Percentiles rank a stretch among this genome's conserved stretches.
Conservation (phyloP, 2,329 filamentous ascomycete species). For the Trichoderma atrobrunneum region DNA sequence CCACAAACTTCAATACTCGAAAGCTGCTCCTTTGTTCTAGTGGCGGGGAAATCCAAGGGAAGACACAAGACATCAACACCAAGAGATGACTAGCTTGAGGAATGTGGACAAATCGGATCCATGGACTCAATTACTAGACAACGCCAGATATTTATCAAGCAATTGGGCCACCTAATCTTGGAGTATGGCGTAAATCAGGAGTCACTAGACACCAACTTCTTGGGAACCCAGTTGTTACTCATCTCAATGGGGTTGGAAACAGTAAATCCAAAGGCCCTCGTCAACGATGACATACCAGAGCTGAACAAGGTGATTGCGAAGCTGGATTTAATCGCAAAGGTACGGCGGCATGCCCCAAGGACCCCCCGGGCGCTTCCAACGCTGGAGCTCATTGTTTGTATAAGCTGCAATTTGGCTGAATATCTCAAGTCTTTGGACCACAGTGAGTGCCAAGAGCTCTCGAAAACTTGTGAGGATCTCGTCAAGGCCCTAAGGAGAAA, state of each 20-base stretch:
- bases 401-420: too few relatives aligned
- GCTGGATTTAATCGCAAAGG: neutral
- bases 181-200: neutral
- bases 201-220: neutral
- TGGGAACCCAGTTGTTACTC: neutral
- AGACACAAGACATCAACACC: too few relatives aligned
- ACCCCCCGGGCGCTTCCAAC: neutral
- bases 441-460: neutral
- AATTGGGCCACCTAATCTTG: neutral
- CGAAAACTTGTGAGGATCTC: neutral
- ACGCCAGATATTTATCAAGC: neutral
- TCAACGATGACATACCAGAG: neutral
- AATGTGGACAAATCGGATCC: neutral
- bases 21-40: neutral
- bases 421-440: neutral
- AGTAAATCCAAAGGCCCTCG: neutral
- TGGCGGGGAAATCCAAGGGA: neutral
- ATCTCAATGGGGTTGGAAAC: neutral
- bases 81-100: neutral
- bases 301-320: neutral
- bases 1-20: too few relatives aligned
- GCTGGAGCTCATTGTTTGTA: neutral
- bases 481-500: accelerated
- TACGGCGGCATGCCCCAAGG: neutral
- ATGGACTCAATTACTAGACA: neutral